Evolutionary conservation across 2,329 filamentous ascomycete genomes (phyloP).

Genomic region (Knufia petricola): DNA sequence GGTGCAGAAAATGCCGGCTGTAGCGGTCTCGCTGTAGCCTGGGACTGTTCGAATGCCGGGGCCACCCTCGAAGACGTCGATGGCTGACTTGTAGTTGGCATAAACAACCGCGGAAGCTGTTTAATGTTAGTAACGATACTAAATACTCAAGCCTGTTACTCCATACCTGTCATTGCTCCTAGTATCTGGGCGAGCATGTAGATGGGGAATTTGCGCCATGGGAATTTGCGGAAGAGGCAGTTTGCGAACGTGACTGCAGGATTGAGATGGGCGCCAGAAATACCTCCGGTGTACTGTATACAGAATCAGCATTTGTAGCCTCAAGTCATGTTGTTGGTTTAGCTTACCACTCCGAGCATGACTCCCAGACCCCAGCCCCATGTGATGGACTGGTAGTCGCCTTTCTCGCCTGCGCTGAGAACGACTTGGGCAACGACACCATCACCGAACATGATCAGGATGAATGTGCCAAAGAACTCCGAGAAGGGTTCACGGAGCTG

Average conservation of each 20-base stretch:
- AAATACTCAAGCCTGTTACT: too few relatives aligned
- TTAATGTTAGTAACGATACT: too few relatives aligned
- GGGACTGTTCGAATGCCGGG: slow-evolving; percentile 47
- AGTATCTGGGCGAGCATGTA: slow-evolving; percentile 55
- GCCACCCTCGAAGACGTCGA: slow-evolving; percentile 37
- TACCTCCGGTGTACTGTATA: slow-evolving; percentile 56
- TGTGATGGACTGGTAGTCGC: slow-evolving; percentile 43
- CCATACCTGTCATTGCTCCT: slow-evolving; percentile 58
- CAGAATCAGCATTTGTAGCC: slow-evolving; percentile 60
- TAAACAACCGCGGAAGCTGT: slow-evolving; percentile 52
- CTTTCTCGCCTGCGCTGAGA: slow-evolving; percentile 40
- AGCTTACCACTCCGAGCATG: slow-evolving; percentile 61
- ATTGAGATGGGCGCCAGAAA: slow-evolving; percentile 48
- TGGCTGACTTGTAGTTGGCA: slow-evolving; percentile 55
- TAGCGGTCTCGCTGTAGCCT: slow-evolving; percentile 43
- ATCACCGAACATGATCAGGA: slow-evolving; percentile 59
- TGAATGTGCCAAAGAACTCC: slow-evolving; percentile 58
- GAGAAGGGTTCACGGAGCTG: slow-evolving; percentile 50
- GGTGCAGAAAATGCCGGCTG: slow-evolving; percentile 63
- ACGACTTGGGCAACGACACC: slow-evolving; percentile 62
- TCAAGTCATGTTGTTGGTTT: slow-evolving; percentile 59
- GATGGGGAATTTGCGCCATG: slow-evolving; percentile 60
- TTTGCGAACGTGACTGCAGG: slow-evolving; percentile 57
- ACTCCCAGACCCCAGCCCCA: slow-evolving; percentile 52
- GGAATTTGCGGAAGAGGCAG: slow-evolving; percentile 30